A percentile compares a stretch with the other conserved stretches of the same genome.
phyloP scores from a whole-genome alignment of 164 flowering plant genomes.

The Nymphaea thermarum region DNA sequence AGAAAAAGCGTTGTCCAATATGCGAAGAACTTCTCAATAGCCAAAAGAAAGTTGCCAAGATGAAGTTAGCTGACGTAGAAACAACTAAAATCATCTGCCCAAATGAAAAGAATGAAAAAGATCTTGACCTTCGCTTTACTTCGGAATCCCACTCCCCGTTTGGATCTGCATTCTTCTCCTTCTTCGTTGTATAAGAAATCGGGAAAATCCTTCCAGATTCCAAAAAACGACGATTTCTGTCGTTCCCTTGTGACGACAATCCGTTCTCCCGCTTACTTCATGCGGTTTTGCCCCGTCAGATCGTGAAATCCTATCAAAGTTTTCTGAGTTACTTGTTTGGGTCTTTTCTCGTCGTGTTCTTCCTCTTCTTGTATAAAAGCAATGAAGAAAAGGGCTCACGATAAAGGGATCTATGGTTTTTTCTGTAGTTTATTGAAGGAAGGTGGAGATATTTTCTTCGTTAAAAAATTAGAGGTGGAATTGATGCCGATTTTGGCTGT shows the following conservation, averaged over 20 bases:
- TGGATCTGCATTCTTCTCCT: background rate
- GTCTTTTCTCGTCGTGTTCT: too few species aligned
- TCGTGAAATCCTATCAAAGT: background rate
- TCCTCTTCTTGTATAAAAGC: background rate
- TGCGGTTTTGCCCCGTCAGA: background rate
- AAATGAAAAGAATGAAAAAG: too few species aligned
- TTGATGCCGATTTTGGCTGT: background rate
- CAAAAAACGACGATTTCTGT: background rate
- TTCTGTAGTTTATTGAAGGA: background rate
- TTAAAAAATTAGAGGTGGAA: background rate
- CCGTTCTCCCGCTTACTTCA: background rate
- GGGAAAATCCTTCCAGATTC: background rate
- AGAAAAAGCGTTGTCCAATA: too few species aligned
- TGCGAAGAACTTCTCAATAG: too few species aligned
- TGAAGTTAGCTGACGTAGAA: too few species aligned
- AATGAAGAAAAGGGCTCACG: background rate
- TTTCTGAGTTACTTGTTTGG: background rate
- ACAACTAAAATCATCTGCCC: too few species aligned
- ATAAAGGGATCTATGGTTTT: background rate
- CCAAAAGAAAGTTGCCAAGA: too few species aligned
- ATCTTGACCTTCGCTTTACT: background rate
- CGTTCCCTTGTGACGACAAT: background rate
- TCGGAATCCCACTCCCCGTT: background rate
- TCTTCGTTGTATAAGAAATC: background rate
- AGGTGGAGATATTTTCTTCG: too few species aligned